phyloP scores from a whole-genome alignment of 768 basidiomycete species.

The Leucosporidium yakuticum region DNA sequence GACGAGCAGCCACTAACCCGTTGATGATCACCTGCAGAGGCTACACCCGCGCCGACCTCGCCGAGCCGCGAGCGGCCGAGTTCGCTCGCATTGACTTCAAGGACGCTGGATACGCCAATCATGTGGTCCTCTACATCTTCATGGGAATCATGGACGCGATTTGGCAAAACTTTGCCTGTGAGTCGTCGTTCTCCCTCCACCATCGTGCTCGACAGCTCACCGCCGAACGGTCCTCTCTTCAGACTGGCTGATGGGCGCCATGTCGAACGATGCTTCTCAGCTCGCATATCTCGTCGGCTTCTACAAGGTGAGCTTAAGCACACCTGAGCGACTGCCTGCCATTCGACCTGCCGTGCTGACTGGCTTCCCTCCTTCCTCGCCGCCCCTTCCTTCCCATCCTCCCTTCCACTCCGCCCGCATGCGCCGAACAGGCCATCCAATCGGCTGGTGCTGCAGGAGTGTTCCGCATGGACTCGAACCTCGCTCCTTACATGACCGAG shows the following conservation, averaged over 20 bases:
- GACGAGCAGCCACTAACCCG: no score
- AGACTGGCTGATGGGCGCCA: slow-evolving; percentile 51
- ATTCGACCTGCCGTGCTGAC: no score
- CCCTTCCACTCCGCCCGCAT: not conserved
- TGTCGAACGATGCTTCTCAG: slow-evolving; percentile 75
- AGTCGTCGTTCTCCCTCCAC: not conserved
- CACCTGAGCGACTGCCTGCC: no score
- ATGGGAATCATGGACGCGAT: slow-evolving; percentile 71
- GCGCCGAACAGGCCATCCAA: slow-evolving; percentile 19
- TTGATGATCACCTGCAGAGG: slow-evolving; percentile 40
- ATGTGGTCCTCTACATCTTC: slow-evolving; percentile 51
- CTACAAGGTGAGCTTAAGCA: slow-evolving; percentile 18
- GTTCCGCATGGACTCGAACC: slow-evolving; percentile 26
- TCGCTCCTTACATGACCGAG: slow-evolving; percentile 14
- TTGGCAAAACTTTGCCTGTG: slow-evolving; percentile 59
- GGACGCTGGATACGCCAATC: slow-evolving; percentile 54
- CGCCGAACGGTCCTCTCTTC: not conserved
- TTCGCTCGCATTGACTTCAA: slow-evolving; percentile 56
- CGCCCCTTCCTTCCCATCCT: not conserved
- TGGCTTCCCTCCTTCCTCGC: not conserved
- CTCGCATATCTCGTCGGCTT: slow-evolving; percentile 75
- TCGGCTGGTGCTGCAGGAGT: slow-evolving; percentile 35
- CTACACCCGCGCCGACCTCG: slow-evolving; percentile 57
- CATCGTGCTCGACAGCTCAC: no score
- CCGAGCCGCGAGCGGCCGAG: slow-evolving; percentile 36